Percentiles rank a stretch among this genome's conserved stretches.
phyloP scores from a whole-genome alignment of 2,329 filamentous ascomycete genomes.

The Pseudofabraea citricarpa region DNA sequence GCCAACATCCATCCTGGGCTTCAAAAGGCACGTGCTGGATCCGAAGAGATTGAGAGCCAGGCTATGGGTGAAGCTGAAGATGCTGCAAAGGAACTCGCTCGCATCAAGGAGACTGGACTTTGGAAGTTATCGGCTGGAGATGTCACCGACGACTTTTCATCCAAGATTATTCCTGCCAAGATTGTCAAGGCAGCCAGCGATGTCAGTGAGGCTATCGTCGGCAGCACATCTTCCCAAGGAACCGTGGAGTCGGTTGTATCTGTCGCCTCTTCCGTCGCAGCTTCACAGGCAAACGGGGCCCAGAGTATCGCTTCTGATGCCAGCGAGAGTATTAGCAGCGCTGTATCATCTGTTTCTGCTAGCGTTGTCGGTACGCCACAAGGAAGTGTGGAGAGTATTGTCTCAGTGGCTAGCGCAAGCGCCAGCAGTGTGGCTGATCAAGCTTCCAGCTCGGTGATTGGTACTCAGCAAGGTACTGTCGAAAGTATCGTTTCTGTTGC shows the following conservation, averaged over 20 bases:
- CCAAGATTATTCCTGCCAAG: constrained; percentile 52
- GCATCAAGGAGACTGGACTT: constrained; percentile 75
- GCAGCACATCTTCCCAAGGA: constrained; percentile 18
- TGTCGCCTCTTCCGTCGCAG: constrained; percentile 18
- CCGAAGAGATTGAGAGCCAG: constrained; percentile 66
- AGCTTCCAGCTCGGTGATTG: constrained; percentile 23
- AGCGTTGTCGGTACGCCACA: constrained; percentile 17
- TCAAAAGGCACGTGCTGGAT: constrained; percentile 60
- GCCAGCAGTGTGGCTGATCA: constrained; percentile 21
- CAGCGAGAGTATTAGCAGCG: constrained; percentile 17
- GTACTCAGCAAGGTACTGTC: constrained; percentile 19
- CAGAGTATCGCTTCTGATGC: constrained; percentile 14
- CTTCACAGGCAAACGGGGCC: constrained; percentile 14
- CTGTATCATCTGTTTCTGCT: constrained; percentile 14
- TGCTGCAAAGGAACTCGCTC: constrained; percentile 73
- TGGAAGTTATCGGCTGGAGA: constrained; percentile 81
- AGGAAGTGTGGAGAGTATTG: constrained; percentile 28
- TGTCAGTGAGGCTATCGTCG: constrained; percentile 17
- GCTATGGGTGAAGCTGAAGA: constrained; percentile 77
- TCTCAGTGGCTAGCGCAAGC: constrained; percentile 25
- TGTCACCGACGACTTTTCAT: constrained; percentile 72
- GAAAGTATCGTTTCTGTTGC: constrained; percentile 20
- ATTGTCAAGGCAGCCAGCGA: constrained; percentile 22
- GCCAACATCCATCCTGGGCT: constrained; percentile 71
- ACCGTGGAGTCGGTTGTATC: constrained; percentile 28